Evolutionary conservation across 2,329 filamentous ascomycete genomes (phyloP).

Genomic region (Microcyclospora pomicola): DNA sequence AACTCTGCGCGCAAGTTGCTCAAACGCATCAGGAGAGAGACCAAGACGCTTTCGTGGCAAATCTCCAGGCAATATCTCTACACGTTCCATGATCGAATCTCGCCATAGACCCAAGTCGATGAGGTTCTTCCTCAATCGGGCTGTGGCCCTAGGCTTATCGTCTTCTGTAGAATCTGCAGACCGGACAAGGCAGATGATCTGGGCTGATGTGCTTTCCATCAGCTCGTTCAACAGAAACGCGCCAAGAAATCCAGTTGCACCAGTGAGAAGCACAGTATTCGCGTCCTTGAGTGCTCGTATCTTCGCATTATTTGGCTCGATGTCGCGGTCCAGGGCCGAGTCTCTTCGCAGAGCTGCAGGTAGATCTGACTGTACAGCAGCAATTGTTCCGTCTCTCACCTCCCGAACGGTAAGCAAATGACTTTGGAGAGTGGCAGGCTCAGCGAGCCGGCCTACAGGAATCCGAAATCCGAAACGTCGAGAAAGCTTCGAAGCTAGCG

Average conservation of each 20-base stretch:
- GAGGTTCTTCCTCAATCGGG: constrained; percentile 59
- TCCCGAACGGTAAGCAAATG: constrained; percentile 58
- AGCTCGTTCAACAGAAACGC: constrained; percentile 59
- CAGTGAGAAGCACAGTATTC: constrained; percentile 56
- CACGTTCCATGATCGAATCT: constrained; percentile 62
- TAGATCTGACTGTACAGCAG: constrained; percentile 61
- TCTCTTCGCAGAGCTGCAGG: constrained; percentile 56
- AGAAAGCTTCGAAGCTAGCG: constrained; percentile 56
- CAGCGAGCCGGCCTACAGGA: constrained; percentile 56
- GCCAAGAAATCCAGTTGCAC: constrained; percentile 62
- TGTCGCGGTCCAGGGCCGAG: constrained; percentile 54
- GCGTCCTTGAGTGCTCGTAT: constrained; percentile 50
- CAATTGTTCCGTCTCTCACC: constrained; percentile 58
- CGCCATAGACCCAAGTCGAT: constrained; percentile 70
- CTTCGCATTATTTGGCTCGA: constrained; percentile 40
- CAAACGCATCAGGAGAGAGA: constrained; percentile 50
- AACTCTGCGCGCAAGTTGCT: constrained; percentile 48
- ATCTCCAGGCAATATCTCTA: constrained; percentile 63
- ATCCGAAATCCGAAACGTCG: constrained; percentile 60
- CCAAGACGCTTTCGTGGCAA: constrained; percentile 55
- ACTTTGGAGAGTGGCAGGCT: constrained; percentile 56
- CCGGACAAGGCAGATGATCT: constrained; percentile 59
- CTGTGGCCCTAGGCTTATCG: constrained; percentile 52
- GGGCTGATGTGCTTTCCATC: constrained; percentile 52
- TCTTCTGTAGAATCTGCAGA: constrained; percentile 54